Percentiles rank a stretch among this genome's conserved stretches.
These are phyloP conservation scores for Chrysanthemum seticuspe DNA, from an alignment of 129 eudicot genomes.

Conservation along the genomic window DNA sequence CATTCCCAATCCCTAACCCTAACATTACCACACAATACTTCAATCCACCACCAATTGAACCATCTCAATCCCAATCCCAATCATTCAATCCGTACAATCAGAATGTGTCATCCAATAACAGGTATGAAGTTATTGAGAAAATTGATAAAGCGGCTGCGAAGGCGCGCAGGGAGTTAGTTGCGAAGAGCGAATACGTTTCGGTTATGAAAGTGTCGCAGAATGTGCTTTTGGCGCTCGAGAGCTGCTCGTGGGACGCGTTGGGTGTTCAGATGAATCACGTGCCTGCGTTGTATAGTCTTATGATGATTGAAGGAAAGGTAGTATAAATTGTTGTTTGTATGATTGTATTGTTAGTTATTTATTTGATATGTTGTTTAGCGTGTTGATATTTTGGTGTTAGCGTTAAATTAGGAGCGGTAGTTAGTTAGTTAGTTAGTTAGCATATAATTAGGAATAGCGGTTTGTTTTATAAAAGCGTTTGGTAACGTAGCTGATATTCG, in stretches of 20 bases:
- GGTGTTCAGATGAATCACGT: constrained; percentile 71
- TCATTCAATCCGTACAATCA: not conserved
- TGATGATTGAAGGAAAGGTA: constrained; percentile 60
- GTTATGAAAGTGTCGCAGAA: constrained; percentile 69
- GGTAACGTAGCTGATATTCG: too few relatives aligned
- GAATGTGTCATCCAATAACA: not conserved
- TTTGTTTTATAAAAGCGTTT: too few relatives aligned
- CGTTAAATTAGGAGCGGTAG: too few relatives aligned
- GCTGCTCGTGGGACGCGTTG: constrained; percentile 68
- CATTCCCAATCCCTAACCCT: constrained; percentile 2
- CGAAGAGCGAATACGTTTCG: constrained; percentile 53
- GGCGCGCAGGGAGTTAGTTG: constrained; percentile 45
- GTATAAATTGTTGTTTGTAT: not conserved
- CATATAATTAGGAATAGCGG: too few relatives aligned
- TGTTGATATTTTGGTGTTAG: too few relatives aligned
- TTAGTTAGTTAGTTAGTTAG: too few relatives aligned
- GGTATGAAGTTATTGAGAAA: constrained; percentile 31
- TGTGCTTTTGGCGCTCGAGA: constrained; percentile 40
- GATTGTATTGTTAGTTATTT: not conserved
- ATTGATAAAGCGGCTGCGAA: constrained; percentile 48
- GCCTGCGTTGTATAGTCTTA: constrained; percentile 39
- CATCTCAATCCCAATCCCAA: too few relatives aligned
- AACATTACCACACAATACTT: constrained; percentile 1
- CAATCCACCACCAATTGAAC: not conserved
- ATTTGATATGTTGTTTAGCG: not conserved